A percentile compares a stretch with the other conserved stretches of the same genome.
phyloP scores from a whole-genome alignment of 1,284 basidiomycete species.

The Ceraceosorus bombacis region DNA sequence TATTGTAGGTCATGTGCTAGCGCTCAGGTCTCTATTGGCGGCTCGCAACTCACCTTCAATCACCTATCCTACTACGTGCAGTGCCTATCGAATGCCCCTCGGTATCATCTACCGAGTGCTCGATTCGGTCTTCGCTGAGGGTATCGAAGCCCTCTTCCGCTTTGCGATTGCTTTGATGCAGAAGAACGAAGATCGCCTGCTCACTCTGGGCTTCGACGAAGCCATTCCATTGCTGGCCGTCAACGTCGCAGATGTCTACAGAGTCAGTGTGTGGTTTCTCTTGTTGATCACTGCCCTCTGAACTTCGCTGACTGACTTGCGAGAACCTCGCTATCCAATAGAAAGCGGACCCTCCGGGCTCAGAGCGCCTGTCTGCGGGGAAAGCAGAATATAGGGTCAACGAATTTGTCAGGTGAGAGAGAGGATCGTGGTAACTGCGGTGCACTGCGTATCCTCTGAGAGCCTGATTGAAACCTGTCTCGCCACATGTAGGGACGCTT shows the following conservation, averaged over 20 bases:
- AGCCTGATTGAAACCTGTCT: neutral
- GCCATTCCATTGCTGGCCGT: slow-evolving; percentile 30
- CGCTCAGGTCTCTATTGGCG: neutral
- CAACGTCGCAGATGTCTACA: slow-evolving; percentile 36
- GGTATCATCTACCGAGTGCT: slow-evolving; percentile 91
- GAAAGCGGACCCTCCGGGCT: neutral
- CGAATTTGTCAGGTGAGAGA: slow-evolving; percentile 27
- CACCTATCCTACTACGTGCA: slow-evolving; percentile 4
- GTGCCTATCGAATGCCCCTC: slow-evolving; percentile 69
- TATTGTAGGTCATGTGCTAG: slow-evolving; percentile 1
- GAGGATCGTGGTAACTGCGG: neutral
- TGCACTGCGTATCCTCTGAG: neutral
- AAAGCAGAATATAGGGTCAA: slow-evolving; percentile 17
- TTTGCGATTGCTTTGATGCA: slow-evolving; percentile 81
- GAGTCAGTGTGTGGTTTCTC: slow-evolving; percentile 2
- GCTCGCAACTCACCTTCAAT: neutral
- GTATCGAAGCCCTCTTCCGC: slow-evolving; percentile 91
- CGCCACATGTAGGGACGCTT: slow-evolving; percentile 24
- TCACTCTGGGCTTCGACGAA: slow-evolving; percentile 35
- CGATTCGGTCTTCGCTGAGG: slow-evolving; percentile 88
- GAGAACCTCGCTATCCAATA: neutral
- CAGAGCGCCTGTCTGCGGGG: neutral
- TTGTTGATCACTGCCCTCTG: neutral
- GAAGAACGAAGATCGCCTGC: slow-evolving; percentile 66
- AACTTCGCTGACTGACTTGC: neutral